phyloP scores from a whole-genome alignment of 305 asterid genomes.

The Solanum hybrid region DNA sequence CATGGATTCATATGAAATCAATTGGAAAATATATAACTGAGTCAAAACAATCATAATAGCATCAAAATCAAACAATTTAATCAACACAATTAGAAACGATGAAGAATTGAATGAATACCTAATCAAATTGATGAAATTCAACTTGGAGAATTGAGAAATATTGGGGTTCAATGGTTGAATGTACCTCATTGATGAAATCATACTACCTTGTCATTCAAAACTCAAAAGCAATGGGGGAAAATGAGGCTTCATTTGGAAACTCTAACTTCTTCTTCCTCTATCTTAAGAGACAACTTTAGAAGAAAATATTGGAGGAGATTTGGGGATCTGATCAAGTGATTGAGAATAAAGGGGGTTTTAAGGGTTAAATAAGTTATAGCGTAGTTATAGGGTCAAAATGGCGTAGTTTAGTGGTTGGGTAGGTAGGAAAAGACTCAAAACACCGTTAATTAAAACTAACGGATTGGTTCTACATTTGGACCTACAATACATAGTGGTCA shows the following conservation, averaged over 20 bases:
- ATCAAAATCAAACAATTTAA: neutral
- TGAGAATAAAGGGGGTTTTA: neutral
- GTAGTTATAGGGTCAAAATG: neutral
- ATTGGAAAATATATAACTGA: neutral
- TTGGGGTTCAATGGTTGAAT: neutral
- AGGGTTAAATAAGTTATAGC: neutral
- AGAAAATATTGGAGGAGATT: neutral
- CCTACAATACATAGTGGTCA: neutral
- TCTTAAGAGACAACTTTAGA: neutral
- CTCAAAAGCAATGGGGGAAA: neutral
- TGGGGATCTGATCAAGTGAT: neutral
- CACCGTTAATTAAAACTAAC: no score
- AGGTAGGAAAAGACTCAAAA: neutral
- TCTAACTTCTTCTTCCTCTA: neutral
- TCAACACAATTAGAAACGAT: neutral
- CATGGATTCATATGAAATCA: neutral
- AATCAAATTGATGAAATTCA: neutral
- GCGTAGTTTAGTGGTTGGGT: neutral
- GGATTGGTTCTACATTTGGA: neutral
- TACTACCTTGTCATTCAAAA: neutral
- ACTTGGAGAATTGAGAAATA: neutral
- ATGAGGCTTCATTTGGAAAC: neutral
- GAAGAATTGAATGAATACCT: neutral
- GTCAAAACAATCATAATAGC: neutral
- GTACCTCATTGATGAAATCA: neutral